Conservation (phyloP, 768 basidiomycete species). For the Boletus fagicola region DNA sequence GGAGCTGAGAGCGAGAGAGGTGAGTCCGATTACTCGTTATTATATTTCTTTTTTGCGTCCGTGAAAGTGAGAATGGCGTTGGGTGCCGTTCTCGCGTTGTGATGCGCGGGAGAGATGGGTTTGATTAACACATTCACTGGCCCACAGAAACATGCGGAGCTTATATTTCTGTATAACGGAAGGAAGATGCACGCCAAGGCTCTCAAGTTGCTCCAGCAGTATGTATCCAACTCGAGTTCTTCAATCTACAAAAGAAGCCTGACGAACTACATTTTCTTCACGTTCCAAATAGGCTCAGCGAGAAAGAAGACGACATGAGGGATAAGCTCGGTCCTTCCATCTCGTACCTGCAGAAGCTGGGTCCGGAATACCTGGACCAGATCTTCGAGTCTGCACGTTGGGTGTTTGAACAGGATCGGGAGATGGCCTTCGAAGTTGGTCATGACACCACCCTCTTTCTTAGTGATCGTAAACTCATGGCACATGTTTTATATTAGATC, state of each 20-base stretch:
- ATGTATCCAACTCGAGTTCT: constrained; percentile 27
- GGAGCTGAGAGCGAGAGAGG: constrained; percentile 75
- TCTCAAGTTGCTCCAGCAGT: constrained; percentile 81
- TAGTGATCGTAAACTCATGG: neutral
- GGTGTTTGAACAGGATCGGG: constrained; percentile 74
- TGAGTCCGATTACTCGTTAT: constrained; percentile 29
- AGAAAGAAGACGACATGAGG: constrained; percentile 69
- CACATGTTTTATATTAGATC: constrained; percentile 50
- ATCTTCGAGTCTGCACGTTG: constrained; percentile 82
- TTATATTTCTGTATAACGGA: constrained; percentile 88
- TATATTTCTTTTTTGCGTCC: neutral
- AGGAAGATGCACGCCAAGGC: constrained; percentile 96
- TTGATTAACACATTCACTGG: neutral
- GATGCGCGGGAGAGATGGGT: neutral
- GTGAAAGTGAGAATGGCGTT: neutral
- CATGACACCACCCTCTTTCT: neutral
- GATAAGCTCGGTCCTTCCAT: constrained; percentile 86
- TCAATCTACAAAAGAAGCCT: neutral
- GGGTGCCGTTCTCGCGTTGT: neutral
- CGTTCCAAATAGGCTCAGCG: constrained; percentile 59
- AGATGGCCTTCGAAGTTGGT: constrained; percentile 73
- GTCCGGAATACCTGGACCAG: constrained; percentile 74
- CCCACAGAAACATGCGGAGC: constrained; percentile 81
- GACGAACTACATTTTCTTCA: neutral
- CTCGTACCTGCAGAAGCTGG: constrained; percentile 86